Evolutionary conservation across 768 basidiomycete genomes (phyloP).

Genomic region (Rhizopogon sp.): DNA sequence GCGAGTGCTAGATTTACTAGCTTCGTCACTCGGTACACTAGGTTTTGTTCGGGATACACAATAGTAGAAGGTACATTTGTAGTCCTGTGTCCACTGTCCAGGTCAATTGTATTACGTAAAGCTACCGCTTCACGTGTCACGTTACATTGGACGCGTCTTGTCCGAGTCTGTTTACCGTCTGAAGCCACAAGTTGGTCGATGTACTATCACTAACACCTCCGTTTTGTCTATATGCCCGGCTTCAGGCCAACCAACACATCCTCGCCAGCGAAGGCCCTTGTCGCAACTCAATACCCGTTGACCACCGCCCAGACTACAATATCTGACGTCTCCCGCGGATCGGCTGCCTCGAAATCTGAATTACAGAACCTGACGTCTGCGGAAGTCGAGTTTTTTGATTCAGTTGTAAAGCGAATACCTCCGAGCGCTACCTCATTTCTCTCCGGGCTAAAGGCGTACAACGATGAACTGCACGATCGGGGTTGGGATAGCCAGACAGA

Average conservation of each 20-base stretch:
- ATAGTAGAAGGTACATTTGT: conserved; percentile 19
- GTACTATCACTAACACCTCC: neutral
- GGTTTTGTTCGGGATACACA: conserved; percentile 66
- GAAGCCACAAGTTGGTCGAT: neutral
- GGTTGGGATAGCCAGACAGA: conserved; percentile 75
- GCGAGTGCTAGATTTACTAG: conserved; percentile 68
- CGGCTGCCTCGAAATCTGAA: conserved; percentile 40
- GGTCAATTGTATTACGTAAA: neutral
- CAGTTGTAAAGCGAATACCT: conserved; percentile 66
- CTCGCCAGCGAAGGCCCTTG: conserved; percentile 34
- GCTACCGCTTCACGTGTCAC: neutral
- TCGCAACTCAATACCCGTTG: conserved; percentile 11
- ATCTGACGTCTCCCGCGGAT: conserved; percentile 37
- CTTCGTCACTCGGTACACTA: conserved; percentile 70
- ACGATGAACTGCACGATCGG: conserved; percentile 67
- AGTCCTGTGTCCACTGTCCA: too few species aligned
- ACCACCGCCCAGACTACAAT: conserved; percentile 5
- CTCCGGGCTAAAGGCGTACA: conserved; percentile 82
- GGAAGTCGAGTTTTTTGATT: conserved; percentile 71
- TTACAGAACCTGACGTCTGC: conserved; percentile 42
- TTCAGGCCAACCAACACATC: conserved; percentile 47
- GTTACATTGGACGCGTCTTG: conserved; percentile 19
- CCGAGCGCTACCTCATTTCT: conserved; percentile 70
- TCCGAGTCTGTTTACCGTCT: neutral
- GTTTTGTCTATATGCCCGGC: conserved; percentile 30